Base-by-base conservation (phyloP, 192 early-diverging fungal species). In the Gryganskiella cystojenkinii region DNA sequence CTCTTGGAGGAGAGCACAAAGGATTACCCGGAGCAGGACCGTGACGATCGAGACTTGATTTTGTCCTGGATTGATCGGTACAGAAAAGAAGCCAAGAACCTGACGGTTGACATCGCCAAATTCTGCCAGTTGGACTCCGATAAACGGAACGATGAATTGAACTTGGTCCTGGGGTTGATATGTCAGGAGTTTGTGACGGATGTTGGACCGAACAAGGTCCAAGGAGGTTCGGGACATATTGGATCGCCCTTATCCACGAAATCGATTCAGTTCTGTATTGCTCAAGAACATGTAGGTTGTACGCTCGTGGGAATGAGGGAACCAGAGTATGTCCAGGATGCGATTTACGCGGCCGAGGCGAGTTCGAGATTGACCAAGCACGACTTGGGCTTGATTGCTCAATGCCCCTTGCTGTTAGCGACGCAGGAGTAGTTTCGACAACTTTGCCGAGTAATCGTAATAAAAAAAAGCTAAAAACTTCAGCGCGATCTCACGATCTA, bases 231-330 rank as follows among this genome's bases (percentile, higher is more conserved):
- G 5, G 37, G 15, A 31, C 74, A 33, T 1, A 67, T 72, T 44
- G 56, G 85, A 24, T 89, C 86, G 25, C 81, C 90, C 25, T 61
- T 91, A 2, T 72, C 87, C 1, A 81, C 84, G 25, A 89, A 83
- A 37, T 82, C 85, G 10, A 64, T 89, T 9, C 75, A 79, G 25
- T 81, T 86, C 37, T 67, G 80, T 30, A 56, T 84, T 22, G 84
- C 86, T 2, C 71, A 86, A 27, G 60, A 61, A 42, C 58, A 82
- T 54, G 62, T 84, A 3, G 91, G 89, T 6, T 83, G 82, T 40
- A 84, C 88, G 5, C 80, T 91, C 42, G 87, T 87, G 4, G 91
- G 91, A 3, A 91, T 91, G 90, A 60, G 87, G 27, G 69, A 71
- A n/a, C 74, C 70, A 0, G 72, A 70, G 3, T 91, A 92, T 80